phyloP scores from a whole-genome alignment of 2,329 filamentous ascomycete species.

The Colletotrichum lentis region DNA sequence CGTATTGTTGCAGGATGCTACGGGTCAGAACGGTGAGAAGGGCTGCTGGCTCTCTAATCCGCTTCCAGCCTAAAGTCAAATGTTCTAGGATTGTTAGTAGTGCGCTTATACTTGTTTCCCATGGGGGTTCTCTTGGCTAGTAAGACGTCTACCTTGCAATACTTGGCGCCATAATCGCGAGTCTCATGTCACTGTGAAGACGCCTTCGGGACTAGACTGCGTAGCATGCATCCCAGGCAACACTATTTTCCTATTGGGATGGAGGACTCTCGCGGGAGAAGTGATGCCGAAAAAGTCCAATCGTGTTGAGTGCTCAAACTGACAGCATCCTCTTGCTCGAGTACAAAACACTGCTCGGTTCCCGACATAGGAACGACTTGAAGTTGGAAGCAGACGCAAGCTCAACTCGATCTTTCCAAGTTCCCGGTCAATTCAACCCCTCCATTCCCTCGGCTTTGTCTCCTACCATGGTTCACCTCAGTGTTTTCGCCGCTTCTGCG shows the following conservation, averaged over 20 bases:
- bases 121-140: background rate
- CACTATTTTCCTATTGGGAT: background rate
- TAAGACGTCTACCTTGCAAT: background rate
- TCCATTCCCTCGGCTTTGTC: too few relatives aligned
- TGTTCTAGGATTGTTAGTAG: background rate
- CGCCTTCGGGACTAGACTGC: background rate
- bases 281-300: background rate
- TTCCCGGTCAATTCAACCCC: background rate
- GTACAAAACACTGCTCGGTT: background rate
- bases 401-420: background rate
- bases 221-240: background rate
- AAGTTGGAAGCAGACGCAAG: background rate
- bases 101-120: background rate
- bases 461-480: constrained; percentile 13
- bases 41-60: background rate
- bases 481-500: background rate
- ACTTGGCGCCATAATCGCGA: background rate
- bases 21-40: background rate
- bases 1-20: background rate
- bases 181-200: background rate
- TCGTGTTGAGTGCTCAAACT: too few relatives aligned
- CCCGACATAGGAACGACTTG: background rate
- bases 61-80: background rate
- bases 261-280: background rate
- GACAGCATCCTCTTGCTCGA: background rate